Conservation (phyloP, 1,284 basidiomycete genomes). For the Cerioporus squamosus region DNA sequence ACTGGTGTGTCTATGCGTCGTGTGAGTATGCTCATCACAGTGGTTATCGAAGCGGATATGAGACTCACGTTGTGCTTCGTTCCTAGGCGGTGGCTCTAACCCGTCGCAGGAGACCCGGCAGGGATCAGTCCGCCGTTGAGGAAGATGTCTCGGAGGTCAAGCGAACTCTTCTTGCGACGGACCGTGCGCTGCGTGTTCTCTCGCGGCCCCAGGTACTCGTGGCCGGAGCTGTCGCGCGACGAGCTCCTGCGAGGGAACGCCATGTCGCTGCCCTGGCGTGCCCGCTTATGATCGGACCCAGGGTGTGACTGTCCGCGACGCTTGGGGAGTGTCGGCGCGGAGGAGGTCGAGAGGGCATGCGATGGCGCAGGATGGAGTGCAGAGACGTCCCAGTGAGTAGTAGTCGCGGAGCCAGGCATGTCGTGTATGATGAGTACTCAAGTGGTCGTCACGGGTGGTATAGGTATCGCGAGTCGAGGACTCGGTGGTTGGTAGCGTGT, state of each 20-base stretch:
- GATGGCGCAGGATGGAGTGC: background rate
- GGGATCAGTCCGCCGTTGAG: slow-evolving; percentile 19
- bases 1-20: background rate
- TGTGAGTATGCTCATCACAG: background rate
- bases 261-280: background rate
- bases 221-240: background rate
- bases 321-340: slow-evolving; percentile 9
- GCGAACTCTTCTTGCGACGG: slow-evolving; percentile 48
- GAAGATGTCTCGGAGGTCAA: slow-evolving; percentile 46
- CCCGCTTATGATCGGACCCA: background rate
- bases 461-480: slow-evolving; percentile 1
- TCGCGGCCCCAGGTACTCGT: background rate
- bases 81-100: too few relatives aligned
- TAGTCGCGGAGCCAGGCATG: background rate
- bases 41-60: too few relatives aligned
- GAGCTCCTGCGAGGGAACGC: slow-evolving; percentile 9
- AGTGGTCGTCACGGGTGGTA: background rate
- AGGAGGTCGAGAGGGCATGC: slow-evolving; percentile 1
- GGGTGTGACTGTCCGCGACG: slow-evolving; percentile 8
- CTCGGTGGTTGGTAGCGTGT: background rate
- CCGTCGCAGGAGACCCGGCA: background rate
- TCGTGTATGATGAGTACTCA: slow-evolving; percentile 1
- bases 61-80: too few relatives aligned
- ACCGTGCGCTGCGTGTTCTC: slow-evolving; percentile 29
- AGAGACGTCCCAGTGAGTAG: slow-evolving; percentile 11